Evolutionary conservation across 179 eudicot genomes (phyloP), one percentile per base, ranked within the genome.

Genomic region (Beta macrorhiza): DNA sequence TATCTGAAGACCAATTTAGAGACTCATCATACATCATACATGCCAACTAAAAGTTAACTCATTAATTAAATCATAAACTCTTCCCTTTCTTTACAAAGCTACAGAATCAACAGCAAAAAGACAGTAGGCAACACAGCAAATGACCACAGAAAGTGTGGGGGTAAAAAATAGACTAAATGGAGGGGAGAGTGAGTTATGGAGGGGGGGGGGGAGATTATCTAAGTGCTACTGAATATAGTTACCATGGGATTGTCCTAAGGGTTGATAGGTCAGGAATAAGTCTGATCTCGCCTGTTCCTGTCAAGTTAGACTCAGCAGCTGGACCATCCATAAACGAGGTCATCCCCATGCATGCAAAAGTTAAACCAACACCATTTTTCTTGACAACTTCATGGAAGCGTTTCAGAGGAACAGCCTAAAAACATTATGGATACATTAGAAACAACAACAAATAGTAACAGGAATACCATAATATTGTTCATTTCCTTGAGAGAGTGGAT

Each of bases 251-350:
- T 81, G 81, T 83, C 82, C 81, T 78, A 85, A 86, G 89, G 72
- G 98, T 97, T 78, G 98, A 88, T 83, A 94, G 70, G 86, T 97
- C 99, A 29, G 99, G 97, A 58, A 91, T 83, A 67, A 97, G 87
- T 89, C 98, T 91, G 84, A 93, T 93, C 88, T 94, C 98, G 69
- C 99, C 99, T 56, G 90, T 91, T 67, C 91, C 97, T 64, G 85
- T 88, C 81, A 97, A 86, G 85, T 89, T 91, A 85, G 95, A 83
- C 70, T 78, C 98, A 76, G 90, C 90, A 78, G 95, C 97, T 65
- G 98, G 97, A 77, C 90, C 88, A 83, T 97, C 99, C 82, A 75
- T 55, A 79, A 84, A 85, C 29, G 99, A 94, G 74, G 87, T 81
- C 94, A 97, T 89, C 73, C 86, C 99, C 99, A 97, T 97, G 84